phyloP scores from a whole-genome alignment of 495 filamentous ascomycete genomes.

The Neurospora sp. region DNA sequence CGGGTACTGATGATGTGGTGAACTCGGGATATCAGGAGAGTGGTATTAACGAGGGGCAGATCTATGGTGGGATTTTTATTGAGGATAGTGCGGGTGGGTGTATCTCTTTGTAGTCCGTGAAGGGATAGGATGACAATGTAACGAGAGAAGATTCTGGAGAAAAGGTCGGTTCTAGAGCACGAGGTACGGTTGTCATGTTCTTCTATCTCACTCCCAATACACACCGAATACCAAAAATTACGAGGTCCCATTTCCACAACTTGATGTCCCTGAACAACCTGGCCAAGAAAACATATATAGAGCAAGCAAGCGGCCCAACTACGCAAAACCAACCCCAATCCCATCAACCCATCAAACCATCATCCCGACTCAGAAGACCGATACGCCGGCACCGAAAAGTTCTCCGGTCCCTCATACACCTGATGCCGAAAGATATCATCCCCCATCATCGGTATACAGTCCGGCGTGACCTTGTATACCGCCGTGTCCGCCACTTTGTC shows the following conservation, averaged over 20 bases:
- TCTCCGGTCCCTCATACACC: slow-evolving; percentile 23
- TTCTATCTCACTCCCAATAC: too few relatives aligned
- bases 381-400: slow-evolving; percentile 16
- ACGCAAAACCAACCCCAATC: neutral
- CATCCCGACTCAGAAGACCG: neutral
- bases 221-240: too few relatives aligned
- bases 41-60: slow-evolving; percentile 40
- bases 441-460: slow-evolving; percentile 6
- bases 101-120: slow-evolving; percentile 27
- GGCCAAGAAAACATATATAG: too few relatives aligned
- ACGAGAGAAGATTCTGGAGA: neutral
- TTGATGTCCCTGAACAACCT: too few relatives aligned
- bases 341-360: neutral
- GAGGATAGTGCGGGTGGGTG: slow-evolving; percentile 39
- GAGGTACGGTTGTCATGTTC: neutral
- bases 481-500: slow-evolving; percentile 4
- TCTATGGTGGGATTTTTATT: slow-evolving; percentile 47
- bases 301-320: too few relatives aligned
- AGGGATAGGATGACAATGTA: neutral
- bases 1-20: slow-evolving; percentile 41
- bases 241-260: too few relatives aligned
- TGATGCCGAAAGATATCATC: slow-evolving; percentile 10
- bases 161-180: neutral
- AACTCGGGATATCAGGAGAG: slow-evolving; percentile 43
- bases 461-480: neutral